Conservation (phyloP, 345 rosid species). For the Raphanus raphanistrum region DNA sequence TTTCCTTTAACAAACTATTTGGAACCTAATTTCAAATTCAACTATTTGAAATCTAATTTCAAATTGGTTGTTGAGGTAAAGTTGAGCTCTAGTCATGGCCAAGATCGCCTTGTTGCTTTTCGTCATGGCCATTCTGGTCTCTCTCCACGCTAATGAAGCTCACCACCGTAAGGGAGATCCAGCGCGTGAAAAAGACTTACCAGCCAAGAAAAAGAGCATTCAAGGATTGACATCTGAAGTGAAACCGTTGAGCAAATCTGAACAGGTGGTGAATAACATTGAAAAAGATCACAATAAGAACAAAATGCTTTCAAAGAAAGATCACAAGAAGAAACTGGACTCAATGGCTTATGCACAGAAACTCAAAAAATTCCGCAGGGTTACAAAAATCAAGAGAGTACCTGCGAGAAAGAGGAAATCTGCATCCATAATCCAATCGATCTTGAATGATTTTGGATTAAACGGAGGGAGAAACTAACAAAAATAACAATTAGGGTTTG, state of each 20-base stretch:
- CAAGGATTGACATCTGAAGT: constrained; percentile 12
- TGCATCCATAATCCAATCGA: constrained; percentile 24
- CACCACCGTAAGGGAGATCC: background rate
- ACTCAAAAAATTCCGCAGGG: constrained; percentile 6
- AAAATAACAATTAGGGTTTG: background rate
- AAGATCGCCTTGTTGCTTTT: constrained; percentile 35
- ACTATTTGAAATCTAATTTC: constrained; percentile 18
- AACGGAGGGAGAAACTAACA: background rate
- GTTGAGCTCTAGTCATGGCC: constrained; percentile 23
- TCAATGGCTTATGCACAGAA: constrained; percentile 6
- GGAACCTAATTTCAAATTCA: constrained; percentile 8
- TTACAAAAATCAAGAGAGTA: background rate
- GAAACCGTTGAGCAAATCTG: constrained; percentile 5
- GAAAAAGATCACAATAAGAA: constrained; percentile 11
- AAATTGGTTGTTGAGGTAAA: constrained; percentile 36
- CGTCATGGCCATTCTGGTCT: constrained; percentile 6
- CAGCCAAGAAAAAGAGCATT: constrained; percentile 7
- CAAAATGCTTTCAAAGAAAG: background rate
- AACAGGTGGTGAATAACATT: background rate
- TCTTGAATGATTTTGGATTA: constrained; percentile 37
- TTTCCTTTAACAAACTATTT: constrained; percentile 36
- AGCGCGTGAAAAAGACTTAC: constrained; percentile 15
- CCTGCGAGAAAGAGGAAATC: background rate
- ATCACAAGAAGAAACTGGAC: background rate
- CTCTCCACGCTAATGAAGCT: constrained; percentile 32